Conservation (phyloP, 116 monocot genomes). For the Papilionanthe hybrid region DNA sequence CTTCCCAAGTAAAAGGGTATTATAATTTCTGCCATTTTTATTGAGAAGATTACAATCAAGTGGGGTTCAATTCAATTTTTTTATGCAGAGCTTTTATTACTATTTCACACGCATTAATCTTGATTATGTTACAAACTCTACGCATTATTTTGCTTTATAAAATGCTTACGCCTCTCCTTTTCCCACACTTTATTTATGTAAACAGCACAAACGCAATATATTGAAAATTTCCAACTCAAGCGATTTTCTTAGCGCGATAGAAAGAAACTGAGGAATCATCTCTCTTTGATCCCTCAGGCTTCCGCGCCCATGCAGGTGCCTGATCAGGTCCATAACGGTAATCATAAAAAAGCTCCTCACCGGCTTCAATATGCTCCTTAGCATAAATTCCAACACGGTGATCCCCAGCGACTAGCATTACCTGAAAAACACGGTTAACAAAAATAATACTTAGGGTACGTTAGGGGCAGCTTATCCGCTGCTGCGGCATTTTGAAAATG, state of each 20-base stretch:
- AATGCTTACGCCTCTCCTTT: not conserved
- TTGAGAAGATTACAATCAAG: too few species aligned
- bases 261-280: slow-evolving; percentile 54
- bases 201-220: not conserved
- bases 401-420: slow-evolving; percentile 98
- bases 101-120: not conserved
- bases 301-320: slow-evolving; percentile 92
- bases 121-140: not conserved
- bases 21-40: too few species aligned
- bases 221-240: slow-evolving; percentile 4
- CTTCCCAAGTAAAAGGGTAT: too few species aligned
- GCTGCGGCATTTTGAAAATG: too few species aligned
- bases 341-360: slow-evolving; percentile 95
- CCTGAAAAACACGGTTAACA: slow-evolving; percentile 29
- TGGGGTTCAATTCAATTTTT: not conserved
- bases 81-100: not conserved
- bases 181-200: not conserved
- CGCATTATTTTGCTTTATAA: not conserved
- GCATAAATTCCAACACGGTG: slow-evolving; percentile 98
- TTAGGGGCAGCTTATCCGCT: too few species aligned
- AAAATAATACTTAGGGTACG: too few species aligned
- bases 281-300: slow-evolving; percentile 74
- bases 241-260: slow-evolving; percentile 81
- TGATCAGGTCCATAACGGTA: slow-evolving; percentile 91
- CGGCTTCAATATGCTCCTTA: slow-evolving; percentile 88